Evolutionary conservation across 2,329 filamentous ascomycete species (phyloP).

Genomic region (Neopestalotiopsis clavispora): DNA sequence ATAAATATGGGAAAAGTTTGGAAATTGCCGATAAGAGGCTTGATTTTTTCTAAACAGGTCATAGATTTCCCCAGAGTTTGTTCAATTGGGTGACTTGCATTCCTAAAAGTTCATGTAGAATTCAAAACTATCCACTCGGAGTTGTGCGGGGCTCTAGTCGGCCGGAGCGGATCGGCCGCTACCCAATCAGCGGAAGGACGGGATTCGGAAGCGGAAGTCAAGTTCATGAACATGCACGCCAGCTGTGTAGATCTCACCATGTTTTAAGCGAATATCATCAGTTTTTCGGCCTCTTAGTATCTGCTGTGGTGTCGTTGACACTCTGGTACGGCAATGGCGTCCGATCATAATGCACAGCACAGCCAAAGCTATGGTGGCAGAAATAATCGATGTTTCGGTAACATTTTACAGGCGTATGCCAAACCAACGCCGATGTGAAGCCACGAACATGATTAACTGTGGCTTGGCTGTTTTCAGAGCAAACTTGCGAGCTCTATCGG

Average conservation of each 20-base stretch:
- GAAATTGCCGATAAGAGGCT: background rate
- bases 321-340: no score
- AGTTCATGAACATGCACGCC: background rate
- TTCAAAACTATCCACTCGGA: background rate
- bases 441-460: no score
- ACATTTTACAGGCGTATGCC: no score
- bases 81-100: background rate
- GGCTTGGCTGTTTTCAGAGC: no score
- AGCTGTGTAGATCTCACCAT: background rate
- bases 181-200: conserved; percentile 4
- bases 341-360: no score
- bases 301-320: no score
- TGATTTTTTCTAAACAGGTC: no score
- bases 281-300: no score
- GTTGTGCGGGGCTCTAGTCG: conserved; percentile 8
- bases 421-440: no score
- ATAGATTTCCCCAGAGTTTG: background rate
- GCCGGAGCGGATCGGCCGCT: conserved; percentile 6
- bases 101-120: background rate
- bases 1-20: background rate
- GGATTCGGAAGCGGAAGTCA: conserved; percentile 13
- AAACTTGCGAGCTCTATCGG: background rate
- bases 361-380: no score
- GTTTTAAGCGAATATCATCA: no score
- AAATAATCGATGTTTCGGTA: no score